These are phyloP conservation scores for Trichoderma sp. DNA, from an alignment of 2,329 filamentous ascomycete genomes.

Conservation along the genomic window DNA sequence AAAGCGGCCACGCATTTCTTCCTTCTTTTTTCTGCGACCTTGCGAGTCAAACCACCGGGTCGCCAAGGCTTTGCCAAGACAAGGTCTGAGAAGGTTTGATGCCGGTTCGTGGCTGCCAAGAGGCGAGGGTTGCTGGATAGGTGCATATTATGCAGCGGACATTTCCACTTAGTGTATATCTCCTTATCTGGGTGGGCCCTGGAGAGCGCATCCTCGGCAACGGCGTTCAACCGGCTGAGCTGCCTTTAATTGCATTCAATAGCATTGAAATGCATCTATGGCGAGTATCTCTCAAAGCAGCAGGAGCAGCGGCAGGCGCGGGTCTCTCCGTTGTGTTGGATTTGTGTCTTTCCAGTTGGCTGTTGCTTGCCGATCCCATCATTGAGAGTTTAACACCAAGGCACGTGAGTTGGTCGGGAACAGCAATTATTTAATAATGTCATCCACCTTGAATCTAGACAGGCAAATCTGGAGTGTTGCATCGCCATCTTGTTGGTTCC, in stretches of 20 bases:
- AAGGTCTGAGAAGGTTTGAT: slow-evolving; percentile 1
- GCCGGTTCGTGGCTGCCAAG: slow-evolving; percentile 6
- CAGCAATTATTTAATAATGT: no score
- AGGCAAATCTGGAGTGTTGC: not conserved
- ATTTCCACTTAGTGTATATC: not conserved
- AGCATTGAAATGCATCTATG: not conserved
- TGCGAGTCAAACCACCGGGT: slow-evolving; percentile 8
- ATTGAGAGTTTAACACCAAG: not conserved
- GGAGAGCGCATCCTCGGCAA: not conserved
- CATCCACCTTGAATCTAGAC: not conserved
- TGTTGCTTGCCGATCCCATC: not conserved
- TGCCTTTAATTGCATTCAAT: no score
- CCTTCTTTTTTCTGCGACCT: not conserved
- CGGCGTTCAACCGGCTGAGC: not conserved
- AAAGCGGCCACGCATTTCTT: slow-evolving; percentile 1
- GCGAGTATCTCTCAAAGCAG: not conserved
- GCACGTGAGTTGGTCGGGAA: not conserved
- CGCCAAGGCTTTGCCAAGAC: slow-evolving; percentile 16
- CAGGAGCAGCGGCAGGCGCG: not conserved
- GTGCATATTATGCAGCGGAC: not conserved
- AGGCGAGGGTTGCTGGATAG: not conserved
- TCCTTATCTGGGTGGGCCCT: not conserved
- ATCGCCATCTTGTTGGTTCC: not conserved
- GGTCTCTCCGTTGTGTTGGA: not conserved
- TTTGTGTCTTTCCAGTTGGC: not conserved